Base-by-base conservation (phyloP, 305 asterid species). In the Solanum aculeatissimum region DNA sequence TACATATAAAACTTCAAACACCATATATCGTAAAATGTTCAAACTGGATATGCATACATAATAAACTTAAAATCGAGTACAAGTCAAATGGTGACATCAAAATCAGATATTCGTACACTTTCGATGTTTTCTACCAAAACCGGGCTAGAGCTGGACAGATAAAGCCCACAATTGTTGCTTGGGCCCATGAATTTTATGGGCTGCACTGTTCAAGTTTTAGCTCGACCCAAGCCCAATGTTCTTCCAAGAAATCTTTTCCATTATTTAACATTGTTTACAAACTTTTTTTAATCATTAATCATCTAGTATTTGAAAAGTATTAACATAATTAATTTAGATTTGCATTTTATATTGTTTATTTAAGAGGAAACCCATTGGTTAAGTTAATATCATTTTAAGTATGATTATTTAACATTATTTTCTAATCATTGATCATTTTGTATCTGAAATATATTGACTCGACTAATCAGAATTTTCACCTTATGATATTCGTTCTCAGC, bases 401-500 rank as follows among this genome's bases (percentile, higher is more conserved):
- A 21, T 1, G 0, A n/a, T 35, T 18, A 18, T 16, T 68, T 68
- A 35, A 35, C 14, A 32, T 9, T 66, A 0, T 35, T 16, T 38
- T 65, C 18, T 4, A 35, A 35, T 5, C 27, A 18, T 35, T 18
- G 0, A 35, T 0, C 4, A 2, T 18, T 9, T 35, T 9, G 0
- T 38, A 9, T 18, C 35, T 68, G 3, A 9, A 9, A 68, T 3
- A 4, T 9, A 18, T 18, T 18, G 2, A 68, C 9, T 18, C 2
- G 1, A 9, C 18, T 68, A 18, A 68, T 68, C 1, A 18, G 35
- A 2, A 35, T 35, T 9, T 19, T 18, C 4, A 9, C 0, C 1
- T 1, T 15, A 2, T 16, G 9, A 7, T 63, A 0, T 25, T 27
- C 1, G 0, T 3, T 63, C 2, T 23, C 1, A 0, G 0, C 6